phyloP scores from a whole-genome alignment of 148 eudicot genomes.

The Rhododendron ferrugineum region DNA sequence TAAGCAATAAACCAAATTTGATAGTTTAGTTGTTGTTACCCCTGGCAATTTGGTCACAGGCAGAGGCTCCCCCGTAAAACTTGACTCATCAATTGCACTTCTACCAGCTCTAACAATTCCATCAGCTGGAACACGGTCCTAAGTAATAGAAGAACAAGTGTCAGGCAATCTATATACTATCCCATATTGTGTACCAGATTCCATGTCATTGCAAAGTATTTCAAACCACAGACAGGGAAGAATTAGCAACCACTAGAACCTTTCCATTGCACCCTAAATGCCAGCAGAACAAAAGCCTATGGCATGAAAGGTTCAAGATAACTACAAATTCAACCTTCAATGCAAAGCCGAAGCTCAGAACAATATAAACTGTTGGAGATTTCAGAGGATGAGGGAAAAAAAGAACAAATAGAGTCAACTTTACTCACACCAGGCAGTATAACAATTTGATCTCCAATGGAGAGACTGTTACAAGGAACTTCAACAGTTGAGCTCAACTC shows the following conservation, averaged over 20 bases:
- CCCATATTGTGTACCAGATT: background rate
- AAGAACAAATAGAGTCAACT: background rate
- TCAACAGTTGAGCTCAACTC: constrained; percentile 65
- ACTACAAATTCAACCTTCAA: constrained; percentile 5
- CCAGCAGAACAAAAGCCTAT: background rate
- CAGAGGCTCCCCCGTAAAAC: constrained; percentile 92
- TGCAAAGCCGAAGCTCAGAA: background rate
- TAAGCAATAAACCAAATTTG: background rate
- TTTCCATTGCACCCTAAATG: background rate
- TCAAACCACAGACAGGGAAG: background rate
- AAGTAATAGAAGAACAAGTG: constrained; percentile 19
- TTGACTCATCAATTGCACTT: constrained; percentile 95
- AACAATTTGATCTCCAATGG: constrained; percentile 85
- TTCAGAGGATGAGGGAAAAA: background rate
- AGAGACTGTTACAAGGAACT: constrained; percentile 79
- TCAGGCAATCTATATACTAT: background rate
- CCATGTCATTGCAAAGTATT: background rate
- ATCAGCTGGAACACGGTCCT: constrained; percentile 98
- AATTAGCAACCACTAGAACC: background rate
- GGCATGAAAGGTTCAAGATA: background rate
- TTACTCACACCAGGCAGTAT: constrained; percentile 93
- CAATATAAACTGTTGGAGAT: background rate
- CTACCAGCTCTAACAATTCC: constrained; percentile 88
- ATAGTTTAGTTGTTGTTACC: constrained; percentile 29
- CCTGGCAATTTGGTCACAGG: constrained; percentile 89